Evolutionary conservation across 2,329 filamentous ascomycete species (phyloP), one percentile per base, ranked within the genome.

Genomic region (Seiridium unicorne): DNA sequence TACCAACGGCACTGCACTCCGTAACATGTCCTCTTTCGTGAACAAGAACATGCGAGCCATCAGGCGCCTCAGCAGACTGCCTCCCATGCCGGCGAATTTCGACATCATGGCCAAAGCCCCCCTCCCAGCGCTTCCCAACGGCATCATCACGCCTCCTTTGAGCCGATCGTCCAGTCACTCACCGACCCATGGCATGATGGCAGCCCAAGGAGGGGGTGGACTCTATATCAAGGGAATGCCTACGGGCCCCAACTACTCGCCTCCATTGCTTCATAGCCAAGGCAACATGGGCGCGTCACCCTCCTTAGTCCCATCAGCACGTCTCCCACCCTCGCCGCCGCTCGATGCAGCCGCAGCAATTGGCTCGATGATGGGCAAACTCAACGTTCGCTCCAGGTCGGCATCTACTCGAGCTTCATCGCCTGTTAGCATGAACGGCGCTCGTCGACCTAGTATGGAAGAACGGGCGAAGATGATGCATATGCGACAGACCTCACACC

Each of bases 11-110:
- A 73, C 71, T 34, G 79, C 80, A 3, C 65, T 81, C 54, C 72
- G 72, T 18, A 74, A 77, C 31, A 82, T 82, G 75, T 78, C 75
- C 10, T 72, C 60, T 42, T 80, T 80, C 65, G 74, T 80, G 48
- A 73, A 76, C 61, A 72, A 70, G 58, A 79, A 80, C 65, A 75
- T 73, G 70, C 74, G 73, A 32, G 73, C 76, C 5, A 79, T 81
- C 58, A 71, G 77, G 1, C 66, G 78, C 4, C 71, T 80, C 6
- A 78, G 74, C 65, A 76, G 72, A 55, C 69, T 79, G 65, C 76
- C 77, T 10, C 58, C 71, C 8, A 62, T 67, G 57, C 68, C 69
- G 32, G 63, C 72, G 62, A 70, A 65, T 10, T 73, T 76, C 47
- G 70, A 73, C 40, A 71, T 74, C 53, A 63, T 63, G 58, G 59